A percentile compares a stretch with the other conserved stretches of the same genome.
phyloP scores from a whole-genome alignment of 495 filamentous ascomycete species.

The Darksidea phi region DNA sequence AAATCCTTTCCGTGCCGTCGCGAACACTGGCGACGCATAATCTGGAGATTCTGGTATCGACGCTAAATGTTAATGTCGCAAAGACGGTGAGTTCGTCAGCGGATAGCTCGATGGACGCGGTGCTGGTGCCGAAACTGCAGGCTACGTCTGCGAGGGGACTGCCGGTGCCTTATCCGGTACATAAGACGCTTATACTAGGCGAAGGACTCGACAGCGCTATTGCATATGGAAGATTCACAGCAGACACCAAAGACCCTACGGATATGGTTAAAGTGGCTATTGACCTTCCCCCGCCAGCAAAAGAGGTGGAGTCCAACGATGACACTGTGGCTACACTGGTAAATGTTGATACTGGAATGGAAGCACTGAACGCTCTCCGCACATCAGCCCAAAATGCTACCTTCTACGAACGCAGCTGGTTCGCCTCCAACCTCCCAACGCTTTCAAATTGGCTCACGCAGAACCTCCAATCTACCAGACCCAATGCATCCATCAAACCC shows the following conservation, averaged over 20 bases:
- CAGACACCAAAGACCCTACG: constrained; percentile 40
- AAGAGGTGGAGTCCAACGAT: constrained; percentile 36
- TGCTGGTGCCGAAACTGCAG: constrained; percentile 72
- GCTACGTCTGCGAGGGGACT: constrained; percentile 60
- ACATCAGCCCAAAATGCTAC: constrained; percentile 65
- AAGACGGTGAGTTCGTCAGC: constrained; percentile 29
- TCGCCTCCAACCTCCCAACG: constrained; percentile 62
- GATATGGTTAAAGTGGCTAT: constrained; percentile 57
- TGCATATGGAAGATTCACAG: constrained; percentile 50
- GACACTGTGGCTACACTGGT: constrained; percentile 47
- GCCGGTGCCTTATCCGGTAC: constrained; percentile 76
- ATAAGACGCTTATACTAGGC: constrained; percentile 74
- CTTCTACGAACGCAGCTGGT: constrained; percentile 72
- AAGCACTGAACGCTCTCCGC: constrained; percentile 64
- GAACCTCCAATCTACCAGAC: constrained; percentile 39
- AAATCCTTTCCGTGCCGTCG: constrained; percentile 65
- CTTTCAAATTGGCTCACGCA: constrained; percentile 67
- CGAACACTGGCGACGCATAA: constrained; percentile 64
- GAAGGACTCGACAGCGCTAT: constrained; percentile 60
- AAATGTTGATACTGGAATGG: constrained; percentile 54
- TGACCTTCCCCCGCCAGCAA: constrained; percentile 48
- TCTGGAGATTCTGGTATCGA: constrained; percentile 76
- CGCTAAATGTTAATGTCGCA: constrained; percentile 45
- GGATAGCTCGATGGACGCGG: constrained; percentile 52
- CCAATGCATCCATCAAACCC: constrained; percentile 53